Evolutionary conservation across 2,329 filamentous ascomycete species (phyloP), one percentile per base, ranked within the genome.

Genomic region (Clarireedia monteithiana): DNA sequence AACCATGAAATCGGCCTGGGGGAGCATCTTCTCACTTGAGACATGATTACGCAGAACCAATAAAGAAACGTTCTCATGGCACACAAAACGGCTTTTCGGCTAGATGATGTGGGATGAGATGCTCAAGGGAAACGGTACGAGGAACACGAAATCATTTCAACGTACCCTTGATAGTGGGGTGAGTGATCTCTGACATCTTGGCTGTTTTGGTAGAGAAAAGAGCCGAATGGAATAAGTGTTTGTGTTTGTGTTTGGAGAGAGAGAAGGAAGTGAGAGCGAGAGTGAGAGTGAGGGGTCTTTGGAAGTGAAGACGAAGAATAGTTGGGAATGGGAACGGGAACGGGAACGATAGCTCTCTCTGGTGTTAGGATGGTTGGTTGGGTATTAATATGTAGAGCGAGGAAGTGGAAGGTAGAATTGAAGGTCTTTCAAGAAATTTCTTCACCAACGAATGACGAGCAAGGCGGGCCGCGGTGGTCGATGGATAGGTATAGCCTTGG

Each of bases 121-220:
- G 24, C 9, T n/a, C 26, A 20, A 36, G n/a, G 14, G 24, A 27
- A n/a, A 39, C 10, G n/a, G n/a, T 15, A 17, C 36, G 24, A 23
- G 20, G 30, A 36, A 20, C 5, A 36, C 10, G 20, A 23, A 48
- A 36, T 24, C n/a, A 38, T 23, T 50, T 38, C 3, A 39, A 75
- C 76, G 60, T 74, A 81, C 79, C 78, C 72, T 81, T 73, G 72
- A 82, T 82, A 68, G 79, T 82, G 66, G 71, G 70, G 73, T 82
- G 79, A 57, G 73, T 74, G 66, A 81, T 78, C 63, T 81, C 79
- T 63, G 74, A 73, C 78, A 80, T 81, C 15, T 53, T 62, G 40
- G 36, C 20, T 44, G 30, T 15, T 39, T 46, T 45, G 30, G 27
- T 27, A 10, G 48, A 55, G 10, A 46, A 27, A 17, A 12, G 12